Base-by-base conservation (phyloP, 805 yeast species). In the Candida fluviatilis region DNA sequence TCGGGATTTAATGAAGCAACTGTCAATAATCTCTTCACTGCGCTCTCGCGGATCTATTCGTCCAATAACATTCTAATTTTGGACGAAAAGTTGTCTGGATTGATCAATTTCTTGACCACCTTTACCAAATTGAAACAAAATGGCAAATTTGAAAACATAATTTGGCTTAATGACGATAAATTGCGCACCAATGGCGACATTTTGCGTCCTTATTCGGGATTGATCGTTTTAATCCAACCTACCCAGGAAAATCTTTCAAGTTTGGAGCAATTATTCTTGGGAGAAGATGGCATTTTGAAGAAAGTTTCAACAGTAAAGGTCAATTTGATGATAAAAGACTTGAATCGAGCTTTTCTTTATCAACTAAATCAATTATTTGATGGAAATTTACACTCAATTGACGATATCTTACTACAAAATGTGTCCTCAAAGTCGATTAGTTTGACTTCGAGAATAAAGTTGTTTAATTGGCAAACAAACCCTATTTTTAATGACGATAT, bases 21-120 rank as follows among this genome's bases (percentile, higher is more conserved):
- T 2, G 39, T 52, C 10, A 45, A 48, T 3, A 51, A 42, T 36
- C 51, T 64, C n/a, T 25, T 45, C 14, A 35, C 17, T 13, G 42
- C 50, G n/a, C 49, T 64, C 18, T 34, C 47, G 14, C 48, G 47
- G 18, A 54, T 64, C 12, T 49, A 48, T 36, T 50, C 65, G 8
- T 36, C 46, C 11, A 52, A 54, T 38, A 60, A 58, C 43, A 49
- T 62, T 30, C 45, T 73, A 38, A 47, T 71, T 12, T 54, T 79
- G 24, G 82, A 81, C 42, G 62, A 63, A 23, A 50, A 57, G 3
- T 51, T 81, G 27, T 66, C 82, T 2, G 60, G 73, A 1, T 51
- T 73, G 10, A 57, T 82, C 39, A 77, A 83, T 51, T 63, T 63
- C 26, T 58, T 81, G 25, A 71, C 80, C 10, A 76, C 82, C 8